A percentile compares a stretch with the other conserved stretches of the same genome.
Evolutionary conservation across 306 rosid genomes (phyloP).

Genomic region (Urtica urens): DNA sequence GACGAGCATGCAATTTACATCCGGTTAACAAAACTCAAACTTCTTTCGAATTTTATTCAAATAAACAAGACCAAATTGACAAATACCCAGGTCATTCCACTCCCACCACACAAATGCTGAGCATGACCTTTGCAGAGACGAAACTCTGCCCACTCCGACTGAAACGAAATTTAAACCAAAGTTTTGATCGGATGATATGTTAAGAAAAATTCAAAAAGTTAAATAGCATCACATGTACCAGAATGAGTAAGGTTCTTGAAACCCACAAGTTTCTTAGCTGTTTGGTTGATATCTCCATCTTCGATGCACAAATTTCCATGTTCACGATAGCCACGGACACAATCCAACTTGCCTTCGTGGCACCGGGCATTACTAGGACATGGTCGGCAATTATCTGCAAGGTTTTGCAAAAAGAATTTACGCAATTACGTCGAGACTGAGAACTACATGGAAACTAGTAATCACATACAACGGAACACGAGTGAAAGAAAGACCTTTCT

Average conservation of each 20-base stretch:
- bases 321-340: slow-evolving; percentile 52
- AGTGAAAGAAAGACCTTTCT: too few species aligned
- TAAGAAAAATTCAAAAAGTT: slow-evolving; percentile 16
- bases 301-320: slow-evolving; percentile 58
- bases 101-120: slow-evolving; percentile 52
- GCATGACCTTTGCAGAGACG: slow-evolving; percentile 60
- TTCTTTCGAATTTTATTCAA: neutral
- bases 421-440: too few species aligned
- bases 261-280: slow-evolving; percentile 66
- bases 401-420: neutral
- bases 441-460: too few species aligned
- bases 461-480: too few species aligned
- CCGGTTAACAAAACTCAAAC: slow-evolving; percentile 6
- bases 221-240: neutral
- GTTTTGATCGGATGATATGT: neutral
- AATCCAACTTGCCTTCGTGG: slow-evolving; percentile 47
- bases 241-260: slow-evolving; percentile 12
- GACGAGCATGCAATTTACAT: slow-evolving; percentile 9
- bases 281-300: slow-evolving; percentile 61
- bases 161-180: slow-evolving; percentile 12
- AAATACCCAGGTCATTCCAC: slow-evolving; percentile 69
- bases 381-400: slow-evolving; percentile 65
- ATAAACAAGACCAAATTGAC: slow-evolving; percentile 15
- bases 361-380: slow-evolving; percentile 80
- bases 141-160: slow-evolving; percentile 44